Evolutionary conservation across 768 basidiomycete species (phyloP), one percentile per base, ranked within the genome.

Genomic region (Phaeotremella skinneri): DNA sequence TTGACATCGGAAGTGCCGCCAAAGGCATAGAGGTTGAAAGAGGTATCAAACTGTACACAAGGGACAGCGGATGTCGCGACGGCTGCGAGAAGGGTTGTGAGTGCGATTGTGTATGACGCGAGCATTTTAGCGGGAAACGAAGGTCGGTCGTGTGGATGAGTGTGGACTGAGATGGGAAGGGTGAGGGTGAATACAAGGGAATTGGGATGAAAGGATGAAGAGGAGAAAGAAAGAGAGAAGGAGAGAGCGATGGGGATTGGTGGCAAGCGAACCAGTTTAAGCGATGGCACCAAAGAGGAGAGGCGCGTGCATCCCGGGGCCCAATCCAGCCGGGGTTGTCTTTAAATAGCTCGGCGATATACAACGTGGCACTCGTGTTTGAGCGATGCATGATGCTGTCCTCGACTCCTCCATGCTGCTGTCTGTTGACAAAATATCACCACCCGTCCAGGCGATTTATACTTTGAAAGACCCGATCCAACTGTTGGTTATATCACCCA

Each of bases 11-110:
- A 87, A 58, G 85, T 86, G 56, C 86, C 83, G 61, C 88, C 89
- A 73, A 97, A 90, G 21, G 87, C 89, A 52, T 90, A 84, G 52
- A 97, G 82, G 76, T 93, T 90, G 85, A 87, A 91, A 67, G 78
- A 79, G 42, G 81, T 69, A 71, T 94, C 91, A 72, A 93, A 92
- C 21, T 86, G 83, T 37, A 91, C 80, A 73, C 91, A 94, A 2
- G 85, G 81, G 16, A 67, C 66, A 7, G 78, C 77, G 3, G 56
- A 21, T 3, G 63, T 60, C 13, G 63, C 62, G 30, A 70, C 58
- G 16, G 68, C 62, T 34, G 64, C 49, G 45, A 72, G 61, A 42
- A 67, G 50, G 49, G 68, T 56, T 43, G 61, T 16, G 55, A 68
- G 41, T 45, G 62, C 57, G 41, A 66, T n/a, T 16, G 52, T 34